Evolutionary conservation across 805 yeast genomes (phyloP), one percentile per base, ranked within the genome.

Genomic region (Pichia nanzhaoensis): DNA sequence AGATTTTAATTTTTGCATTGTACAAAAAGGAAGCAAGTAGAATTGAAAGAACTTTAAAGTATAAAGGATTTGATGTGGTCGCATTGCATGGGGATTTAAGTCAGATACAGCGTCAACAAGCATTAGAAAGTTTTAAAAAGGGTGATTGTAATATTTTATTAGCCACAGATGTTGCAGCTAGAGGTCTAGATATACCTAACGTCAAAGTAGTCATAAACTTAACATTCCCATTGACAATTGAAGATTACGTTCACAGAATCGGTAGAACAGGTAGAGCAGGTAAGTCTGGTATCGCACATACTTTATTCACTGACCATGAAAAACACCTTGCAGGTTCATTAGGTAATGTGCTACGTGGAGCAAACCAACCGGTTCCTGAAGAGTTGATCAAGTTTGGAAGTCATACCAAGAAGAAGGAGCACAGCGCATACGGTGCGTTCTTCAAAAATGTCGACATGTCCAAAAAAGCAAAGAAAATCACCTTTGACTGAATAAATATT

Each of bases 181-280:
- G 98, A 73, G 98, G 98, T 52, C 74, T 93, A 54, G 99, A 93
- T 66, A 93, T 93, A 57, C 99, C 99, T 42, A 88, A 95, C 55
- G 99, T 93, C 50, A 91, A 90, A 66, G 85, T 88, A 17, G 99
- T 93, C 61, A 84, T 93, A 70, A 93, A 93, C 79, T 93, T 84
- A 67, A 99, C 95, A 65, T 76, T 93, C 67, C 99, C 99, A 67
- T 74, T 83, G 63, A 98, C 93, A 67, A 87, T 93, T 62, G 99
- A 93, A 68, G 99, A 93, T 70, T 93, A 93, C 65, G 99, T 93
- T 49, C 99, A 93, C 75, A 86, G 99, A 75, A 93, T 93, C 64
- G 99, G 99, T 79, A 91, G 99, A 82, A 93, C 99, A 62, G 99
- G 99, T 72, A 93, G 99, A 81, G 99, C 99, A 59, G 99, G 99